A percentile compares a stretch with the other conserved stretches of the same genome.
Conservation (phyloP, 2,329 filamentous ascomycete species). For the Colletotrichum incanum region DNA sequence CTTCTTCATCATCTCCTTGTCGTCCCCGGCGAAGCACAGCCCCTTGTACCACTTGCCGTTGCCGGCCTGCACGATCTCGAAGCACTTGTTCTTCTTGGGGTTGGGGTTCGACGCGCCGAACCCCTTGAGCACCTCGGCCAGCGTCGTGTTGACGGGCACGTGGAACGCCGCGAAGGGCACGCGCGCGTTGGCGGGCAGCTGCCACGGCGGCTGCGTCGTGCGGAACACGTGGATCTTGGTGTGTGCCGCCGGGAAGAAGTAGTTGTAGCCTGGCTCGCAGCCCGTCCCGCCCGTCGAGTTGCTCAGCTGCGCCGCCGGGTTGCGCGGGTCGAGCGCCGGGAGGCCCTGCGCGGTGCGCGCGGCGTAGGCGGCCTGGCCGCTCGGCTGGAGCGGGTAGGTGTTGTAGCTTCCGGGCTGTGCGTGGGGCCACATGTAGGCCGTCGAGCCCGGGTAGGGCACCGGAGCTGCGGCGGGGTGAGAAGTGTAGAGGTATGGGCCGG, state of each 20-base stretch:
- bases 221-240: conserved; percentile 74
- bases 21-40: conserved; percentile 64
- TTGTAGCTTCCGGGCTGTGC: neutral
- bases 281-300: conserved; percentile 72
- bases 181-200: conserved; percentile 58
- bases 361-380: conserved; percentile 54
- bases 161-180: conserved; percentile 66
- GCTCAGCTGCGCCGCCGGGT: conserved; percentile 68
- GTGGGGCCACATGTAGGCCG: conserved; percentile 39
- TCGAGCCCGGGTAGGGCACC: conserved; percentile 19
- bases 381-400: conserved; percentile 53
- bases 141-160: conserved; percentile 67
- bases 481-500: conserved; percentile 54
- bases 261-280: conserved; percentile 75
- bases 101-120: conserved; percentile 70
- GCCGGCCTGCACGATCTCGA: conserved; percentile 69
- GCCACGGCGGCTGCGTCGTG: conserved; percentile 68
- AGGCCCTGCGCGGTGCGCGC: conserved; percentile 59
- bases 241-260: conserved; percentile 72
- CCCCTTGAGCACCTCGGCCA: conserved; percentile 71
- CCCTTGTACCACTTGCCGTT: conserved; percentile 74
- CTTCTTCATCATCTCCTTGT: conserved; percentile 64
- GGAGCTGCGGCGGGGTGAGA: conserved; percentile 35
- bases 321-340: conserved; percentile 60
- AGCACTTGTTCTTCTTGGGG: conserved; percentile 69